Percentiles rank a stretch among this genome's conserved stretches.
phyloP scores from a whole-genome alignment of 2,329 filamentous ascomycete species.

The Penicillium hordei region DNA sequence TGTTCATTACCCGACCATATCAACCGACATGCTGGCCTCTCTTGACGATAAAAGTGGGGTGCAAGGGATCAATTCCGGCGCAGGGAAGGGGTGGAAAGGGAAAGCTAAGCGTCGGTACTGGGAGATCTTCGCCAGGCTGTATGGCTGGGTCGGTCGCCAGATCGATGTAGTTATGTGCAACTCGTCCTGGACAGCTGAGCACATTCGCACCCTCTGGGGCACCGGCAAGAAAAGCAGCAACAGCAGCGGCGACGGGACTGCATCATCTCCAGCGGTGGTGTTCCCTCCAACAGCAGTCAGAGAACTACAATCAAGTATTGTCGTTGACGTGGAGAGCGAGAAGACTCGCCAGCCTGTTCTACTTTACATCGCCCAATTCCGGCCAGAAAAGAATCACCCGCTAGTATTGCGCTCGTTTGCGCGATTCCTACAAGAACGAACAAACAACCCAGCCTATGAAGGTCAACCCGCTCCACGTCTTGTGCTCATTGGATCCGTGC shows the following conservation, averaged over 20 bases:
- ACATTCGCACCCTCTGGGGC: constrained; percentile 80
- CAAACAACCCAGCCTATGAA: constrained; percentile 51
- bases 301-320: constrained; percentile 73
- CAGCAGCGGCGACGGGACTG: constrained; percentile 37
- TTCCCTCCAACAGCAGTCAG: constrained; percentile 91
- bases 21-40: constrained; percentile 91
- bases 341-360: constrained; percentile 67
- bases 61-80: constrained; percentile 79
- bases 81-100: constrained; percentile 71
- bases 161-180: constrained; percentile 98
- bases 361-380: constrained; percentile 95
- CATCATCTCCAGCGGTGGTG: constrained; percentile 59
- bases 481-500: constrained; percentile 87
- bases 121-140: constrained; percentile 77
- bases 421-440: constrained; percentile 62
- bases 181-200: constrained; percentile 86
- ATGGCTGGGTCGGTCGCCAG: constrained; percentile 76
- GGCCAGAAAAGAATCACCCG: constrained; percentile 93
- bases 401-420: constrained; percentile 84
- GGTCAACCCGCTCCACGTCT: constrained; percentile 57
- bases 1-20: constrained; percentile 97
- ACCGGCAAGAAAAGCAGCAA: constrained; percentile 45
- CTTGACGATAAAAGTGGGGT: constrained; percentile 65
- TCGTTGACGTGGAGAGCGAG: constrained; percentile 69
- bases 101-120: constrained; percentile 77